Conservation (phyloP, 164 flowering plant genomes). For the Kingdonia uniflora region DNA sequence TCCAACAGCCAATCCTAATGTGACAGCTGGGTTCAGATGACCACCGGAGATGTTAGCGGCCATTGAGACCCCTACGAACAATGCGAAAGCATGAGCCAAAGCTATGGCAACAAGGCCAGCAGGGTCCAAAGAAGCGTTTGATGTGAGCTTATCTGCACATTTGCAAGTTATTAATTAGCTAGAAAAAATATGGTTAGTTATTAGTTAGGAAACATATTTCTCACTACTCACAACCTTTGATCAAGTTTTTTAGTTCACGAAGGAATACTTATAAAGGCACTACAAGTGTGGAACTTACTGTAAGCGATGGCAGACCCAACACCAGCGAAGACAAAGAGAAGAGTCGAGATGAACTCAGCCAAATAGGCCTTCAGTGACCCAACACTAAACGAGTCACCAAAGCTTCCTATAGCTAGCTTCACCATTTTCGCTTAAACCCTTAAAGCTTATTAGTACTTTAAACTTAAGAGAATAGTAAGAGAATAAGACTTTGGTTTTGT, state of each 20-base stretch:
- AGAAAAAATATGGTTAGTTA: background rate
- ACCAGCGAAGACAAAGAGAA: constrained; percentile 69
- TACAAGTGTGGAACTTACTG: constrained; percentile 23
- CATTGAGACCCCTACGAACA: constrained; percentile 64
- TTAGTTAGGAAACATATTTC: background rate
- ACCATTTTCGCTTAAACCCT: constrained; percentile 35
- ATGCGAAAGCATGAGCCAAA: constrained; percentile 62
- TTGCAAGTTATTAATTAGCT: background rate
- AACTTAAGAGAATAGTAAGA: background rate
- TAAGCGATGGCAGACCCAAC: constrained; percentile 71
- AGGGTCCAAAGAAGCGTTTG: constrained; percentile 50
- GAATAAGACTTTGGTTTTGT: background rate
- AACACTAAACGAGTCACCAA: constrained; percentile 50
- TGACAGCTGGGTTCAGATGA: constrained; percentile 74
- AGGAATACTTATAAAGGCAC: too few species aligned
- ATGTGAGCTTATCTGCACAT: constrained; percentile 39
- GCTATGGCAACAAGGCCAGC: constrained; percentile 67
- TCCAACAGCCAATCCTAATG: constrained; percentile 67
- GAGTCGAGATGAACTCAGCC: constrained; percentile 63
- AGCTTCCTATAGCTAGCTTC: constrained; percentile 42
- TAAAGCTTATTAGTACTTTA: too few species aligned
- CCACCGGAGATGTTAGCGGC: constrained; percentile 84
- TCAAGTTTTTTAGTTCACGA: background rate
- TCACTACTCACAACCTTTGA: background rate
- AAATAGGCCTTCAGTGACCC: constrained; percentile 44